phyloP scores from a whole-genome alignment of 2,329 filamentous ascomycete species.

The Hypoxylon sp. region DNA sequence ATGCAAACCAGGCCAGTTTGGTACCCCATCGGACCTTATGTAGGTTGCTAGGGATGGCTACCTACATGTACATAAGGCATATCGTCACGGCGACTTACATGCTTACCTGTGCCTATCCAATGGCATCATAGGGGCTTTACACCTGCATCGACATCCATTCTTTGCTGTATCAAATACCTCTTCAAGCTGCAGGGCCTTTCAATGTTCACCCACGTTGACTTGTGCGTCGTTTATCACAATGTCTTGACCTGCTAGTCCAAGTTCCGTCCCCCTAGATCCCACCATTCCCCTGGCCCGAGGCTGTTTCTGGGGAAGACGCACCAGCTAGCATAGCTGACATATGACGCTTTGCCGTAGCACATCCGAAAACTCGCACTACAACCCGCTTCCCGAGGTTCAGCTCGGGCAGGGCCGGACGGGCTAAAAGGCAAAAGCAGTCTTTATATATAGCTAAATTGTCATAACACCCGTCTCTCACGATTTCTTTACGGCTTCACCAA shows the following conservation, averaged over 20 bases:
- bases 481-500: slow-evolving; percentile 2
- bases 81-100: too few relatives aligned
- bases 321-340: background rate
- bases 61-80: too few relatives aligned
- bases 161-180: slow-evolving; percentile 12
- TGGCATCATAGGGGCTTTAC: background rate
- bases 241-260: background rate
- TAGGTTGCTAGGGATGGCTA: too few relatives aligned
- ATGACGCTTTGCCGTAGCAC: slow-evolving; percentile 11
- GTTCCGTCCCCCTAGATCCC: background rate
- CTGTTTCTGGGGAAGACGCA: slow-evolving; percentile 26
- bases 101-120: background rate
- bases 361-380: slow-evolving; percentile 17
- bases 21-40: background rate
- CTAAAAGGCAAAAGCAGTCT: slow-evolving; percentile 19
- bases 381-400: slow-evolving; percentile 32
- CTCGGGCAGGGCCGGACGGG: slow-evolving; percentile 35
- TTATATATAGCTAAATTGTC: slow-evolving; percentile 5
- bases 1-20: slow-evolving; percentile 23
- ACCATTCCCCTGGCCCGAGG: slow-evolving; percentile 25
- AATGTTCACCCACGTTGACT: background rate
- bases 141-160: slow-evolving; percentile 5
- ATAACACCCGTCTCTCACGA: slow-evolving; percentile 7
- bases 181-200: slow-evolving; percentile 3
- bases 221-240: slow-evolving; percentile 1